Base-by-base conservation (phyloP, 352 stramenopile genomes). In the Globisporangium rhizosaccharum region DNA sequence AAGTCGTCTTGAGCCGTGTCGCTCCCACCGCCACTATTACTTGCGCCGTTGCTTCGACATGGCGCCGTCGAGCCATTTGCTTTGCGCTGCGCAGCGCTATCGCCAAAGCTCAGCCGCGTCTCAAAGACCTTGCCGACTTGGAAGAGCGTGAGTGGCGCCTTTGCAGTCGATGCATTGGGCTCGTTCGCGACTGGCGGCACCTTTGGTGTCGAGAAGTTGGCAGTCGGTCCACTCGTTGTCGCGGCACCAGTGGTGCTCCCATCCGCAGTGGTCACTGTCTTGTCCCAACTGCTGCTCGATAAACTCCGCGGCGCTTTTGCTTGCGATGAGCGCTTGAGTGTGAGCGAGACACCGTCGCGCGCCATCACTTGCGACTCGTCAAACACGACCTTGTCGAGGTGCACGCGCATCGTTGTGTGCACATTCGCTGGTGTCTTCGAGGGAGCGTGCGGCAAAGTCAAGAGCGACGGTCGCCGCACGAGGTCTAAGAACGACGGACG, bases 281-380 rank as follows among this genome's bases (percentile, higher is more conserved):
- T 23, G 25, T 41, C 53, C 18, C 30, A 25, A 37, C 26, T 25
- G 12, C 41, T 44, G 14, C 36, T 56, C 6, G 49, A 3, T 14
- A 37, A 30, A 5, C 17, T 5, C 10, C 30, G 20, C 20, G 11
- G 18, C 3, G n/a, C 3, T 12, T 14, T 25, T 6, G 28, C 3
- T 18, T 53, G 49, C 10, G 62, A 55, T 62, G 65, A 79, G 30
- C 73, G 68, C 53, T 72, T 79, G 12, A 79, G 52, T 8, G 71
- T 73, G 0, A 76, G 56, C 17, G 71, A 76, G 49, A 72, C 33
- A 3, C 70, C 65, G n/a, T 76, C 62, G 0, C 37, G 20, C 14
- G 55, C 58, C 48, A 65, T 53, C 14, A 14, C 7, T 17, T 57
- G 47, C 0, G 55, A 25, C 18, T 39, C 36, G 9, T 62, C 30